phyloP scores from a whole-genome alignment of 441 rosid genomes.

The Biscutella laevigata region DNA sequence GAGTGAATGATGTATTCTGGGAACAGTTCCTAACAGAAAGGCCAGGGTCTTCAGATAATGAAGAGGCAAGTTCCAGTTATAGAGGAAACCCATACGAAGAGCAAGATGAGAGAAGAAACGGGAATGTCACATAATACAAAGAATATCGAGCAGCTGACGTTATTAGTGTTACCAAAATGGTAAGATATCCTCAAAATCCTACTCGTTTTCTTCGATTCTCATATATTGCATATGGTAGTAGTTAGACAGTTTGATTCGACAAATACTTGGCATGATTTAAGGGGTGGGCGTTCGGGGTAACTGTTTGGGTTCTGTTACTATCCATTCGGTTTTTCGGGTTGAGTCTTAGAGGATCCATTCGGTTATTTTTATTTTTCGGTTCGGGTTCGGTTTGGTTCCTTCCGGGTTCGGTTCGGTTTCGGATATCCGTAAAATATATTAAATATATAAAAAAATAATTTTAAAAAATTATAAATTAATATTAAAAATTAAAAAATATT shows the following conservation, averaged over 20 bases:
- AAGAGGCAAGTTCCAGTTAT: constrained; percentile 75
- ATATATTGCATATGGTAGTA: no score
- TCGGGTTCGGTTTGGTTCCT: no score
- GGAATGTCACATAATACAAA: constrained; percentile 36
- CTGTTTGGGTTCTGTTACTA: no score
- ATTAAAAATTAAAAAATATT: no score
- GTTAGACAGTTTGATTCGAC: background rate
- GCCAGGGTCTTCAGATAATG: constrained; percentile 73
- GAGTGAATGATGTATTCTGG: constrained; percentile 87
- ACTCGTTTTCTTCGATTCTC: background rate
- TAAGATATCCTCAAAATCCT: constrained; percentile 6
- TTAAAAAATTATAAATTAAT: no score
- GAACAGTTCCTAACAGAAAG: constrained; percentile 90
- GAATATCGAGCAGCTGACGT: constrained; percentile 58
- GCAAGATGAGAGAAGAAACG: constrained; percentile 46
- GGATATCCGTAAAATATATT: no score
- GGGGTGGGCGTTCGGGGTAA: no score
- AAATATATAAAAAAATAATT: no score
- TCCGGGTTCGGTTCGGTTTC: no score
- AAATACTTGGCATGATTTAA: background rate
- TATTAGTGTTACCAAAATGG: constrained; percentile 24
- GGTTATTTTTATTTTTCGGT: no score
- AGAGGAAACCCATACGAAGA: constrained; percentile 51
- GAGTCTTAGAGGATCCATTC: no score
- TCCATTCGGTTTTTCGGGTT: no score